Evolutionary conservation across 2,329 filamentous ascomycete species (phyloP).

Genomic region (Penicillium sp.): DNA sequence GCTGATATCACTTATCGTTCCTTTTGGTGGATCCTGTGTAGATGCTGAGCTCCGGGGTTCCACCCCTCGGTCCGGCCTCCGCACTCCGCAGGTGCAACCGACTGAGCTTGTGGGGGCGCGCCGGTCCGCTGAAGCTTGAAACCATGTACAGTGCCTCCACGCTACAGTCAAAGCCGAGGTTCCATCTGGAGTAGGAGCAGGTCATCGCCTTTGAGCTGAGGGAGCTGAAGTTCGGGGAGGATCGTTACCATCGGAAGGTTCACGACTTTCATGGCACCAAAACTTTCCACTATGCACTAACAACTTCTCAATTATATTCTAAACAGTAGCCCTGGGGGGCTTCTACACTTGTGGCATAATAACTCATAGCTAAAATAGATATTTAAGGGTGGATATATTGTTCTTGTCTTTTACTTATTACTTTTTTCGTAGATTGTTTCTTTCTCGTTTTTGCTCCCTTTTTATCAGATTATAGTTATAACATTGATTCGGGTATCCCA

Average conservation of each 20-base stretch:
- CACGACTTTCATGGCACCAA: too few species aligned
- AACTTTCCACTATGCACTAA: too few species aligned
- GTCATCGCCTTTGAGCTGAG: background rate
- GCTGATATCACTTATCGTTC: background rate
- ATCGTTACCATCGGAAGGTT: background rate
- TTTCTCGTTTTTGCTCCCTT: too few species aligned
- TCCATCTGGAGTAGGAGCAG: background rate
- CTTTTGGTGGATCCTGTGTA: background rate
- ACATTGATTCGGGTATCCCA: too few species aligned
- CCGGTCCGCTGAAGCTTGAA: background rate
- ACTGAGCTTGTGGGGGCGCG: background rate
- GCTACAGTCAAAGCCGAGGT: background rate
- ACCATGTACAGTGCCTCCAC: background rate
- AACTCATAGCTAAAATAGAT: too few species aligned
- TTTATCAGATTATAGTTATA: too few species aligned
- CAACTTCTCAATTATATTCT: too few species aligned
- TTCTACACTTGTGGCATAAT: too few species aligned
- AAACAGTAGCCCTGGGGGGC: too few species aligned
- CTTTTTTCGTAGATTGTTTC: too few species aligned
- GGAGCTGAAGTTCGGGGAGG: background rate
- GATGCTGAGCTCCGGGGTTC: background rate
- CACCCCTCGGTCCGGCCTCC: slow-evolving; percentile 5
- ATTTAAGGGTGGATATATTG: too few species aligned
- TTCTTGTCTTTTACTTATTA: too few species aligned
- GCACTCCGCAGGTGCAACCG: background rate